Evolutionary conservation across 2,329 filamentous ascomycete species (phyloP).

Genomic region (Aureobasidium melanogenum): DNA sequence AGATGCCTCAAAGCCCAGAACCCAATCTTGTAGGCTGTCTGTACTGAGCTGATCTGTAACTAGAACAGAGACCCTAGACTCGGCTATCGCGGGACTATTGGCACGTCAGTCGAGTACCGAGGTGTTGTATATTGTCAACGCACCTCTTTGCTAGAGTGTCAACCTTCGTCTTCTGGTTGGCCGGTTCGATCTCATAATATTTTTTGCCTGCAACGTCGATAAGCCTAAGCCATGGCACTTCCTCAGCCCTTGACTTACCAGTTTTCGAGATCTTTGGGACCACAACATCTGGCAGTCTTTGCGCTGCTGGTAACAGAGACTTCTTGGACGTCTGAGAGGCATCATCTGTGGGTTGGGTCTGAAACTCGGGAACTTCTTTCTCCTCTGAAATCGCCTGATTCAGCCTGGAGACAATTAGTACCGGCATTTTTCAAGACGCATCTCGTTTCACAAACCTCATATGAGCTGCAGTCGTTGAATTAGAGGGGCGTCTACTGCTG

Average conservation of each 20-base stretch:
- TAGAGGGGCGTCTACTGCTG: conserved; percentile 12
- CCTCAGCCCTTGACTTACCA: conserved; percentile 16
- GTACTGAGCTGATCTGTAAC: conserved; percentile 23
- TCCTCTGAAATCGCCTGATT: conserved; percentile 5
- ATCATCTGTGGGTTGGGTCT: not conserved
- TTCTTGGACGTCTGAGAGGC: not conserved
- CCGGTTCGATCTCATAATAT: conserved; percentile 13
- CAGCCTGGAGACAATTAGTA: not conserved
- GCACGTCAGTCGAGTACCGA: not conserved
- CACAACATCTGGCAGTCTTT: conserved; percentile 19
- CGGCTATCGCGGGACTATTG: conserved; percentile 21
- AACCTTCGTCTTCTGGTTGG: not conserved
- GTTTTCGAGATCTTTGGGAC: conserved; percentile 27
- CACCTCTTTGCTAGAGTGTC: not conserved
- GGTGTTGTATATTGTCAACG: not conserved
- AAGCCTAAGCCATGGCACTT: not conserved
- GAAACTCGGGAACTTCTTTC: not conserved
- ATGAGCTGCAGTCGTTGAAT: conserved; percentile 16
- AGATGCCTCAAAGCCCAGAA: conserved; percentile 16
- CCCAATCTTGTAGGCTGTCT: conserved; percentile 23
- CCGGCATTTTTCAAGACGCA: not conserved
- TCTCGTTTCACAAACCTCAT: conserved; percentile 16
- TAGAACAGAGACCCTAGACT: conserved; percentile 26
- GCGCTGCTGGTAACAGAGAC: not conserved
- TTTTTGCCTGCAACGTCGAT: conserved; percentile 6